A percentile compares a stretch with the other conserved stretches of the same genome.
These are phyloP conservation scores for Ciborinia camelliae DNA, from an alignment of 2,329 filamentous ascomycete genomes.

Conservation along the genomic window DNA sequence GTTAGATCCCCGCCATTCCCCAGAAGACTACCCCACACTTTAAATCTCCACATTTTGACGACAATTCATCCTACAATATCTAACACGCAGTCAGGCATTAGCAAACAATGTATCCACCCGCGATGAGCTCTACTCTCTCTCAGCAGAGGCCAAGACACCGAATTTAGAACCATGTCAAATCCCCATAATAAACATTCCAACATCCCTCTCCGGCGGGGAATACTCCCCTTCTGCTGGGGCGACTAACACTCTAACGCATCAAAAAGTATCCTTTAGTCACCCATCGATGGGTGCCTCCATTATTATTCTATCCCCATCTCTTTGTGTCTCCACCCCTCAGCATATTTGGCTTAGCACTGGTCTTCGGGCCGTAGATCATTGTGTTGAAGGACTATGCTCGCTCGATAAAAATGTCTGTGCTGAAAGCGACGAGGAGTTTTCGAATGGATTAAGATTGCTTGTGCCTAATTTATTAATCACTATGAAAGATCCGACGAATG, in stretches of 20 bases:
- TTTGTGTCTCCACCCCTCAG: conserved; percentile 50
- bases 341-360: conserved; percentile 57
- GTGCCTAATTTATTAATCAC: conserved; percentile 32
- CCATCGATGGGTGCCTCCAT: conserved; percentile 46
- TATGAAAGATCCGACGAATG: conserved; percentile 23
- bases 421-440: conserved; percentile 26
- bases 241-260: conserved; percentile 36
- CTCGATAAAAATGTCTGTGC: conserved; percentile 26
- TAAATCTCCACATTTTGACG: not conserved
- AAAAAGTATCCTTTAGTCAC: conserved; percentile 31
- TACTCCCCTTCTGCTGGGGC: conserved; percentile 42
- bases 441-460: conserved; percentile 27
- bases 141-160: conserved; percentile 18
- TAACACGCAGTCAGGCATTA: conserved; percentile 23
- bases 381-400: conserved; percentile 53
- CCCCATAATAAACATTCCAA: conserved; percentile 43
- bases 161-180: conserved; percentile 28
- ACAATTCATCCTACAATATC: not conserved
- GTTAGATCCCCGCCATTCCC: not conserved
- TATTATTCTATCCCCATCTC: conserved; percentile 53
- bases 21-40: not conserved
- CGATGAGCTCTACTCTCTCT: conserved; percentile 24
- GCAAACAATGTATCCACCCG: conserved; percentile 28
- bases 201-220: conserved; percentile 43
- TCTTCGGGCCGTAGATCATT: conserved; percentile 55